A percentile compares a stretch with the other conserved stretches of the same genome.
These are phyloP conservation scores for Pleurotus ostreatus DNA, from an alignment of 768 basidiomycete genomes.

Conservation along the genomic window DNA sequence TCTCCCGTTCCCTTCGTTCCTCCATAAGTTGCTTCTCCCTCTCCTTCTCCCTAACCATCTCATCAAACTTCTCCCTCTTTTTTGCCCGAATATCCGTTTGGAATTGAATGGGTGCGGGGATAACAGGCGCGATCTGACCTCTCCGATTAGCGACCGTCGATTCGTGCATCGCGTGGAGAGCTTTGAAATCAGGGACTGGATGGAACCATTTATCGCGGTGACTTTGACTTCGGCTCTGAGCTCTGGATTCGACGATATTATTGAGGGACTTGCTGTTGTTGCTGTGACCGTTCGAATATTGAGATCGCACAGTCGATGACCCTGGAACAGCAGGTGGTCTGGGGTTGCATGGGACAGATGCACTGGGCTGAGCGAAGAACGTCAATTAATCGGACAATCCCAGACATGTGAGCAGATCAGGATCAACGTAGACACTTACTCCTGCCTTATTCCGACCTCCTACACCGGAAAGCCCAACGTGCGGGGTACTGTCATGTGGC, in stretches of 20 bases:
- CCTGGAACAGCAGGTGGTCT: background rate
- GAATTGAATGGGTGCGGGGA: background rate
- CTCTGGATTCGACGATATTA: background rate
- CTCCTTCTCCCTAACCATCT: constrained; percentile 52
- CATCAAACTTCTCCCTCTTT: constrained; percentile 65
- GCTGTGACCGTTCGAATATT: background rate
- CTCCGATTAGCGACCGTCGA: constrained; percentile 38
- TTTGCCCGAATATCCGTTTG: constrained; percentile 51
- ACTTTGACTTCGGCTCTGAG: constrained; percentile 12
- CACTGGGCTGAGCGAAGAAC: background rate
- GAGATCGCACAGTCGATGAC: background rate
- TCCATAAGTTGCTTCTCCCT: constrained; percentile 40
- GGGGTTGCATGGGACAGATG: background rate
- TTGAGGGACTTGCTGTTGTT: too few species aligned
- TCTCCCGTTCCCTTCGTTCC: constrained; percentile 43
- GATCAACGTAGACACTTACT: background rate
- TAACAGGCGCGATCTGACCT: constrained; percentile 41
- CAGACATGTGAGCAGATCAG: background rate
- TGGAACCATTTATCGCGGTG: constrained; percentile 12
- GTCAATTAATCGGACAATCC: background rate
- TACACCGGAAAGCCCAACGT: background rate
- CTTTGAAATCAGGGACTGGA: constrained; percentile 51
- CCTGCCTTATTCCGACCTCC: background rate
- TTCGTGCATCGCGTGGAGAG: constrained; percentile 48
- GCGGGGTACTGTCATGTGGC: background rate